phyloP scores from a whole-genome alignment of 495 filamentous ascomycete genomes.

The Margaritispora aquatica region DNA sequence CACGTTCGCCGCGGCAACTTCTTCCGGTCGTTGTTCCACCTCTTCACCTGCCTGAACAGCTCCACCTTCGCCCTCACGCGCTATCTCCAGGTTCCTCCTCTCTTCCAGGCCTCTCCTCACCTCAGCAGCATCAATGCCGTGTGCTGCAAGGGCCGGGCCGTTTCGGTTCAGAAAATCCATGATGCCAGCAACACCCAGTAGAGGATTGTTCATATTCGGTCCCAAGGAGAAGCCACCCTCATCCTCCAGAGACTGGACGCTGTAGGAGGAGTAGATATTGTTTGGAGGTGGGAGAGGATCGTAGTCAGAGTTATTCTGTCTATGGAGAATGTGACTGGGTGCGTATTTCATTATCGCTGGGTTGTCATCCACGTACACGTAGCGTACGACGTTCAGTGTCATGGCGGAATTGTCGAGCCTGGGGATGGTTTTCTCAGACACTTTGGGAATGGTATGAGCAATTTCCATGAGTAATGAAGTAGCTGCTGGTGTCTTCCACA shows the following conservation, averaged over 20 bases:
- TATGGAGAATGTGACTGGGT: conserved; percentile 44
- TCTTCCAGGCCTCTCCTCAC: neutral
- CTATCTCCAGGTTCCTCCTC: conserved; percentile 13
- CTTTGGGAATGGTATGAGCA: conserved; percentile 46
- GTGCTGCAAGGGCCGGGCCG: neutral
- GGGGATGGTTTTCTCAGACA: conserved; percentile 28
- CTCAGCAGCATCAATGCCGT: neutral
- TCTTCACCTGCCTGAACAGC: neutral
- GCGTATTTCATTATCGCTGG: conserved; percentile 56
- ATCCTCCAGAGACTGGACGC: conserved; percentile 1
- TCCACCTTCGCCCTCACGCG: too few species aligned
- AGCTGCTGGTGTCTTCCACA: conserved; percentile 82
- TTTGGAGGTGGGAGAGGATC: conserved; percentile 63
- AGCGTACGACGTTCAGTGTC: conserved; percentile 63
- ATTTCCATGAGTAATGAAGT: conserved; percentile 66
- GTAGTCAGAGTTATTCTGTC: conserved; percentile 49
- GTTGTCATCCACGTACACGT: conserved; percentile 70
- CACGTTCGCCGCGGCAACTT: too few species aligned
- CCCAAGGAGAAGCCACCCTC: too few species aligned
- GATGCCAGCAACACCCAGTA: too few species aligned
- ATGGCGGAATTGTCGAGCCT: conserved; percentile 42
- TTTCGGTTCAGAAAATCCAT: neutral
- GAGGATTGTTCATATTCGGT: too few species aligned
- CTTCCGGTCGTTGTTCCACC: neutral
- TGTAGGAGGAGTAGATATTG: conserved; percentile 38